phyloP scores from a whole-genome alignment of 1,284 basidiomycete genomes.

The Coniferiporia sulphurascens region DNA sequence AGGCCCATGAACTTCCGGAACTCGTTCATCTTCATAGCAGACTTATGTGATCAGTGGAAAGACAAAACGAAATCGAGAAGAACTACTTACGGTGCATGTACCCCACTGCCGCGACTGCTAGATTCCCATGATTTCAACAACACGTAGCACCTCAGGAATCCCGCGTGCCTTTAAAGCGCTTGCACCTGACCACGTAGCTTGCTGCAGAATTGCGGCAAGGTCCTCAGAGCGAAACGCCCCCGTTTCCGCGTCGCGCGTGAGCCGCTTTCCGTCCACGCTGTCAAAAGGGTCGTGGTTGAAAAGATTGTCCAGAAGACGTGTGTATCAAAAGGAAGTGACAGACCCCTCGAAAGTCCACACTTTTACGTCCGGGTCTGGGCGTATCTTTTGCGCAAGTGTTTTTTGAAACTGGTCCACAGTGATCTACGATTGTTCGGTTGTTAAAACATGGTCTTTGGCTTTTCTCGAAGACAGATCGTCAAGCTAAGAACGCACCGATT shows the following conservation, averaged over 20 bases:
- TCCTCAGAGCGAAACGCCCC: slow-evolving; percentile 65
- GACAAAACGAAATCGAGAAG: neutral
- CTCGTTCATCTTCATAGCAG: slow-evolving; percentile 47
- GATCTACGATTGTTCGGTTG: slow-evolving; percentile 29
- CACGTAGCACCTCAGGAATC: slow-evolving; percentile 60
- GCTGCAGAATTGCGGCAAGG: slow-evolving; percentile 59
- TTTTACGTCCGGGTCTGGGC: slow-evolving; percentile 38
- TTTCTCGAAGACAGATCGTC: neutral
- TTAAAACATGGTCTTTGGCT: neutral
- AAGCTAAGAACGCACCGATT: slow-evolving; percentile 28
- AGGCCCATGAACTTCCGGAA: slow-evolving; percentile 55
- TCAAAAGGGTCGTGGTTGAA: slow-evolving; percentile 3
- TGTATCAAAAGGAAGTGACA: slow-evolving; percentile 19
- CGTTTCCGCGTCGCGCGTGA: slow-evolving; percentile 36
- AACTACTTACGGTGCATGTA: slow-evolving; percentile 54
- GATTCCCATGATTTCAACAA: slow-evolving; percentile 73
- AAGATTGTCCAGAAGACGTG: slow-evolving; percentile 8
- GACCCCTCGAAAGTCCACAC: slow-evolving; percentile 55
- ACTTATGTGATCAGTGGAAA: slow-evolving; percentile 32
- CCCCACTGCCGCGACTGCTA: slow-evolving; percentile 70
- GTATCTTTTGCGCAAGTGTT: slow-evolving; percentile 19
- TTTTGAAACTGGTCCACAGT: slow-evolving; percentile 39
- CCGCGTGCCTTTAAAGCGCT: slow-evolving; percentile 75
- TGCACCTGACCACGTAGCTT: slow-evolving; percentile 62
- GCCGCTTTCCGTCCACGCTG: slow-evolving; percentile 37